Conservation (phyloP, 345 rosid species). For the Brassica incana region DNA sequence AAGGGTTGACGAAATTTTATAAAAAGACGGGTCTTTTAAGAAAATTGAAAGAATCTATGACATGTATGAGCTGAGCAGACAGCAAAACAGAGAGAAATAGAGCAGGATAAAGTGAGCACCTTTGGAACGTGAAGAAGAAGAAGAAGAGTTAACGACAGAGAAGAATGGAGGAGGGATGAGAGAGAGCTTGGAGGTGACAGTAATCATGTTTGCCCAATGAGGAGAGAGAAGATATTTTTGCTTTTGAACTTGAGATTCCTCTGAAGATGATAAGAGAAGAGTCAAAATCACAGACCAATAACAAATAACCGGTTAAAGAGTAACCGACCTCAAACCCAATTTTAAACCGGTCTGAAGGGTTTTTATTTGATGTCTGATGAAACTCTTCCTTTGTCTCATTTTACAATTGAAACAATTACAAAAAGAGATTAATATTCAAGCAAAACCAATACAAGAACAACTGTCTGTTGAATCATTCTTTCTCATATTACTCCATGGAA, state of each 20-base stretch:
- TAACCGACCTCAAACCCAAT: conserved; percentile 13
- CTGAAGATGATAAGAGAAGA: not conserved
- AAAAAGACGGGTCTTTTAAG: conserved; percentile 5
- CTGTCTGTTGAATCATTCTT: conserved; percentile 21
- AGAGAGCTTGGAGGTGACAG: conserved; percentile 44
- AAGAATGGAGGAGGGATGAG: conserved; percentile 32
- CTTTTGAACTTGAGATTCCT: conserved; percentile 5
- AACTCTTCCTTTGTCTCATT: not conserved
- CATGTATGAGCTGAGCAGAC: not conserved
- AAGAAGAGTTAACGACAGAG: conserved; percentile 43
- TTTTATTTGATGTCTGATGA: not conserved
- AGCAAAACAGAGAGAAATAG: not conserved
- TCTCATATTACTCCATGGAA: conserved; percentile 16
- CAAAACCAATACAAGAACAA: conserved; percentile 26
- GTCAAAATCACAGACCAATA: conserved; percentile 3
- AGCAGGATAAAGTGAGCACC: conserved; percentile 39
- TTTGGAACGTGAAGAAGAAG: conserved; percentile 47
- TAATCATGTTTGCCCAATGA: conserved; percentile 28
- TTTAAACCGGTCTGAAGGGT: not conserved
- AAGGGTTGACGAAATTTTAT: not conserved
- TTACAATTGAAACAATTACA: conserved; percentile 2
- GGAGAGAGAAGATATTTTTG: conserved; percentile 25
- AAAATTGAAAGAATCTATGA: conserved; percentile 12
- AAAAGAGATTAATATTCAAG: conserved; percentile 3
- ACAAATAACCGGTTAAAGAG: not conserved